Evolutionary conservation across 352 stramenopile species (phyloP).

Genomic region (Globisporangium solare): DNA sequence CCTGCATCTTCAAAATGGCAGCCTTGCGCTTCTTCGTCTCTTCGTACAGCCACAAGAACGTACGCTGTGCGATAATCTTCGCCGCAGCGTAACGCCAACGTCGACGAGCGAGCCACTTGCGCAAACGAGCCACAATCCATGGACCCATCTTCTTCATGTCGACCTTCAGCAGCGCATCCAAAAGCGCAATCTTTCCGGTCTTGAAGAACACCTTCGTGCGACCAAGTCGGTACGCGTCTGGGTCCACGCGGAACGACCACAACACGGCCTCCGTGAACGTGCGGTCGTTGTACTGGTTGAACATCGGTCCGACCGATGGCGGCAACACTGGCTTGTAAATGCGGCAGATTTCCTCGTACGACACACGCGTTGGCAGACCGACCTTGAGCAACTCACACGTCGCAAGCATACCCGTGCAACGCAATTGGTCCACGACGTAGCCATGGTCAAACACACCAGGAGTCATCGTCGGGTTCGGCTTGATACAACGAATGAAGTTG

Average conservation of each 20-base stretch:
- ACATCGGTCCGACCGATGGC: conserved; percentile 73
- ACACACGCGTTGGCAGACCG: conserved; percentile 84
- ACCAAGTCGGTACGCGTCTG: conserved; percentile 83
- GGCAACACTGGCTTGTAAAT: conserved; percentile 83
- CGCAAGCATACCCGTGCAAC: conserved; percentile 85
- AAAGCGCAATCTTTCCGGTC: conserved; percentile 86
- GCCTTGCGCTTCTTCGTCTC: conserved; percentile 69
- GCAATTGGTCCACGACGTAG: conserved; percentile 88
- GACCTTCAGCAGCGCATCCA: conserved; percentile 85
- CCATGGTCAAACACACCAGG: conserved; percentile 82
- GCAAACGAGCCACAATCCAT: conserved; percentile 78
- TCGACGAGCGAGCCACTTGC: conserved; percentile 81
- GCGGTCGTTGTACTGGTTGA: conserved; percentile 75
- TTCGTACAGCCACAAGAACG: conserved; percentile 79
- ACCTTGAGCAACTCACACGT: conserved; percentile 91
- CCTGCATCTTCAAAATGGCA: conserved; percentile 78
- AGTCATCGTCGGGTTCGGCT: conserved; percentile 85
- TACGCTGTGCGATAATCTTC: conserved; percentile 80
- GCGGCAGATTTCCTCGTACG: conserved; percentile 87
- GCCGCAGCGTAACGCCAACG: conserved; percentile 82
- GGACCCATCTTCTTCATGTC: conserved; percentile 89
- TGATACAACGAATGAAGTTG: conserved; percentile 90
- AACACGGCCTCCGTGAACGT: conserved; percentile 87
- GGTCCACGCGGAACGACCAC: conserved; percentile 87
- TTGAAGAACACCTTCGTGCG: conserved; percentile 91